Base-by-base conservation (phyloP, 805 yeast genomes). In the Tetrapisispora fleetii region DNA sequence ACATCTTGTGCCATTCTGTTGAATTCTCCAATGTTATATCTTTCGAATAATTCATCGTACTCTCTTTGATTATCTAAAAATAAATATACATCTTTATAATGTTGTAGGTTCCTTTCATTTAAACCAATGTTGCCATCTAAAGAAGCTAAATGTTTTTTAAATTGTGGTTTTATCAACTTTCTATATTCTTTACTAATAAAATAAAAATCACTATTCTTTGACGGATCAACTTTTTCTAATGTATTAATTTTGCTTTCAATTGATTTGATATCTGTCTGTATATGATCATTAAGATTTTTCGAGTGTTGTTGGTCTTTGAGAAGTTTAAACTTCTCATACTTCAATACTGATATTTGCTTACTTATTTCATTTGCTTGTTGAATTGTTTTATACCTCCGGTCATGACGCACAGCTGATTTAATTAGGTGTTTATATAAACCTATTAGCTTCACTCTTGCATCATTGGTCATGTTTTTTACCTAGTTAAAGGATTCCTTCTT, bases 21-120 rank as follows among this genome's bases (percentile, higher is more conserved):
- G n/a, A 37, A 19, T 18, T 47, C 24, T 2, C 95, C 93, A 3
- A 95, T 91, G 58, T 90, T 87, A 66, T 91, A 93, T 55, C 95
- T 75, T 55, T 85, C 93, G 40, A 90, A 71, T 43, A 91, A 72
- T 54, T 82, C 90, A 51, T 79, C 80, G 67, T 88, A 91, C 13
- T 73, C 78, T 54, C 93, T 73, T 65, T 91, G 97, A 52, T 82
- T 78, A 46, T 73, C 71, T 47, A 91, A 68, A 60, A 79, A 91
- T 10, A 73, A 68, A 4, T 77, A 69, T 14, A 85, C 74, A 58
- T 85, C 89, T n/a, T 62, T 55, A 43, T 83, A 65, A 57, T 81
- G 80, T 48, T 59, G 32, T 35, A 50, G 1, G 51, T 47, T 19
- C 18, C 37, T 36, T 18, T 43, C 14, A 8, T 27, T 27, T 4